Evolutionary conservation across 129 eudicot species (phyloP), one percentile per base, ranked within the genome.

Genomic region (Apium graveolens): DNA sequence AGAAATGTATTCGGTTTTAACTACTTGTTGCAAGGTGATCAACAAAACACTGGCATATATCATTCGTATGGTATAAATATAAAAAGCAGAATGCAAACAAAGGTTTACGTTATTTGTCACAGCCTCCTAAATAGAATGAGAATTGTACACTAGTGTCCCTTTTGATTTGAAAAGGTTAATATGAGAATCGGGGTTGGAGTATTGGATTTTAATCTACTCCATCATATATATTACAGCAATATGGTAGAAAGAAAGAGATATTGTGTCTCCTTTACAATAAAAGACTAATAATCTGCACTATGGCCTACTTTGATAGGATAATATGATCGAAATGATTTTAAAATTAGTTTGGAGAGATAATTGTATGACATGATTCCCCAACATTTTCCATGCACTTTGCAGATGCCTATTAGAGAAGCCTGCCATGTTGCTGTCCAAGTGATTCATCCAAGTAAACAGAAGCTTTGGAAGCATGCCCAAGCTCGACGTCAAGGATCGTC

Each of bases 321-420:
- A 43, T n/a, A 27, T 73, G 60, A 43, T 73, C 24, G 12, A 26
- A 2, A 16, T 73, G 34, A 24, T 11, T 17, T 73, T 32, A n/a
- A 44, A 18, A 44, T n/a, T 73, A 73, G 39, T 45, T 44, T 3
- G 20, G n/a, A 7, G 37, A 72, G 13, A 73, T 73, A 11, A 27
- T 44, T 31, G 18, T 31, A 20, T 70, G 74, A 34, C 27, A 7
- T 73, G 31, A 73, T 73, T 26, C 18, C 8, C 20, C 35, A 20
- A 21, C 26, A 7, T 73, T 73, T 16, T 73, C 26, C 62, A 29
- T 11, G 27, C 26, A 18, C 24, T 74, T 79, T 49, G 70, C 88
- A 95, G 99, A 90, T 95, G 99, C 99, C 99, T 29, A 95, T 88
- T 26, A 92, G 91, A 81, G 99, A 95, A 88, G 99, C 99, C 55